These are phyloP conservation scores for Dentipellis sp. DNA, from an alignment of 768 basidiomycete genomes.

Conservation along the genomic window DNA sequence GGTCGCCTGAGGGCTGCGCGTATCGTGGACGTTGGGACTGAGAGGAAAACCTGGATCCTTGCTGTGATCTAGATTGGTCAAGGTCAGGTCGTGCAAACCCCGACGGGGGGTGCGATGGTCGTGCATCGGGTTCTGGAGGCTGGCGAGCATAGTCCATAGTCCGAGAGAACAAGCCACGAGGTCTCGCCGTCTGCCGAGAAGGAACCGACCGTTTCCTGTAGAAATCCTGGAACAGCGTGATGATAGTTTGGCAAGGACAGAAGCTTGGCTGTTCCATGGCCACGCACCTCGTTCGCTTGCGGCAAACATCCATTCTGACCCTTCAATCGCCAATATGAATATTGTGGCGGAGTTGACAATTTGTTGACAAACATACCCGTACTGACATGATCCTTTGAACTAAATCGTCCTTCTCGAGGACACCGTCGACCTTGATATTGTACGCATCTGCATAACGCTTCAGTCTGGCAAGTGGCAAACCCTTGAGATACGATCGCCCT, in stretches of 20 bases:
- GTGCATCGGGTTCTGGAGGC: slow-evolving; percentile 14
- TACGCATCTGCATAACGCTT: slow-evolving; percentile 66
- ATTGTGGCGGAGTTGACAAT: not conserved
- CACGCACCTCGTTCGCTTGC: slow-evolving; percentile 43
- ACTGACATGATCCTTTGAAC: slow-evolving; percentile 50
- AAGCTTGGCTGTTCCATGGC: not conserved
- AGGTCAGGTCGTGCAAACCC: slow-evolving; percentile 16
- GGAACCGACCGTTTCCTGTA: slow-evolving; percentile 62
- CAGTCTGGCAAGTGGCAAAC: slow-evolving; percentile 48
- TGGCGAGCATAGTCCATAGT: not conserved
- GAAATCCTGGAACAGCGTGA: slow-evolving; percentile 29
- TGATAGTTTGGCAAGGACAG: not conserved
- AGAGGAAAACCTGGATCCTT: slow-evolving; percentile 15
- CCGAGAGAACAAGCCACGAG: slow-evolving; percentile 36
- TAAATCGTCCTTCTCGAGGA: slow-evolving; percentile 73
- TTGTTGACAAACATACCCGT: slow-evolving; percentile 29
- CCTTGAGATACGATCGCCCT: slow-evolving; percentile 45
- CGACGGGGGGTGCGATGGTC: slow-evolving; percentile 19
- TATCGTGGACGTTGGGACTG: slow-evolving; percentile 9
- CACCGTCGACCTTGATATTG: slow-evolving; percentile 49
- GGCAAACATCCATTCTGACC: slow-evolving; percentile 53
- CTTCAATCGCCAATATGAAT: slow-evolving; percentile 23
- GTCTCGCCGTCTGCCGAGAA: slow-evolving; percentile 21
- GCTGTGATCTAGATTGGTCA: slow-evolving; percentile 18
- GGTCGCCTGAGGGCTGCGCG: slow-evolving; percentile 11